Conservation (phyloP, 345 rosid genomes). For the Noccaea bulbosa region DNA sequence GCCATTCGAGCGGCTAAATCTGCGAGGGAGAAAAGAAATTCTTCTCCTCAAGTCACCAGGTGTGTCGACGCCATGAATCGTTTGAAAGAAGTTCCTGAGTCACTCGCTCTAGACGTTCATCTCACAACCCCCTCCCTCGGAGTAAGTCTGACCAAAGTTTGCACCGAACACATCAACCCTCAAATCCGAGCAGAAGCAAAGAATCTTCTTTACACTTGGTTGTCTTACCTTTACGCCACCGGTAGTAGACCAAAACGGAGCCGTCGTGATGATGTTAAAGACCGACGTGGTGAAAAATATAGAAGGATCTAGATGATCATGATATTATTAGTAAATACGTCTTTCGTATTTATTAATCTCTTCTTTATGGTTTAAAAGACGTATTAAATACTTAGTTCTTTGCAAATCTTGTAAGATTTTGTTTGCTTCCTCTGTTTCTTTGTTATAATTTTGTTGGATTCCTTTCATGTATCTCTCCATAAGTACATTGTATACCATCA, state of each 20-base stretch:
- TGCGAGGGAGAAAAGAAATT: neutral
- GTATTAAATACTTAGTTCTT: no score
- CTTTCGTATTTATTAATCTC: no score
- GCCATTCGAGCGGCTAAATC: slow-evolving; percentile 13
- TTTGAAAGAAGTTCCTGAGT: slow-evolving; percentile 17
- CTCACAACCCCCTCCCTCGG: neutral
- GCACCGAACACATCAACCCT: slow-evolving; percentile 14
- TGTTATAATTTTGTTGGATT: no score
- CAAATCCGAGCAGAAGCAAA: neutral
- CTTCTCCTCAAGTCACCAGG: slow-evolving; percentile 8
- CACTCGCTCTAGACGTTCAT: neutral
- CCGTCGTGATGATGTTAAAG: neutral
- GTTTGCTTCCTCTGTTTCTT: no score
- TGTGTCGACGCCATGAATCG: slow-evolving; percentile 14
- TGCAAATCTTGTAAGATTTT: no score
- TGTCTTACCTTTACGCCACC: slow-evolving; percentile 15
- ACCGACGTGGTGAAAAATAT: no score
- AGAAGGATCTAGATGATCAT: no score
- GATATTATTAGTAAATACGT: no score
- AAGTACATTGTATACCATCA: neutral
- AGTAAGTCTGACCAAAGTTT: neutral
- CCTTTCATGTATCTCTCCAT: no score
- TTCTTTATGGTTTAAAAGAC: no score
- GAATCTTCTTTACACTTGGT: neutral
- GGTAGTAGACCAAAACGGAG: neutral